Conservation (phyloP, 768 basidiomycete genomes). For the Vararia minispora region DNA sequence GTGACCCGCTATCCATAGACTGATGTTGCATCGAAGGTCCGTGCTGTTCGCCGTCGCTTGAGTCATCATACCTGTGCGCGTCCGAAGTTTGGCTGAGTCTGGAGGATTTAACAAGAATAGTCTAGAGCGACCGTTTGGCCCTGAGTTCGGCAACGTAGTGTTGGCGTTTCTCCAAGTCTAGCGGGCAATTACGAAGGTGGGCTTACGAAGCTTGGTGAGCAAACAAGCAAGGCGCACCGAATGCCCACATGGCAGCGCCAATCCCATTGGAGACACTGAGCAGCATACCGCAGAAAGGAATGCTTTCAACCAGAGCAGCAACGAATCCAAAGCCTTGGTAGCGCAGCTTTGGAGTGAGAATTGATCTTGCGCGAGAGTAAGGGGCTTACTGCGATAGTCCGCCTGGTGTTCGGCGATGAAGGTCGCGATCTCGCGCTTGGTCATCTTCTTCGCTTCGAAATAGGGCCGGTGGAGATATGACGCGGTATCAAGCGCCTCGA, state of each 20-base stretch:
- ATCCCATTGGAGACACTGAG: conserved; percentile 83
- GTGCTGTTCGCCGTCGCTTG: too few species aligned
- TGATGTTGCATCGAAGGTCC: too few species aligned
- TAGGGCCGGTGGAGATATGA: conserved; percentile 64
- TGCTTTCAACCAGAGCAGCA: conserved; percentile 68
- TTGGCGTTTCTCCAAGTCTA: conserved; percentile 55
- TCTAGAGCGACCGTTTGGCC: too few species aligned
- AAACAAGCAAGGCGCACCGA: conserved; percentile 32
- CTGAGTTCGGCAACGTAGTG: conserved; percentile 37
- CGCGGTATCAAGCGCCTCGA: conserved; percentile 60
- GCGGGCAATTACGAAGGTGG: not conserved
- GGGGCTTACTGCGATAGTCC: conserved; percentile 62
- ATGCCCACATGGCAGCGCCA: conserved; percentile 93
- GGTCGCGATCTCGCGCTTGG: conserved; percentile 47
- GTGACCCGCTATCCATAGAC: too few species aligned
- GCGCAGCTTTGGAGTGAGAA: not conserved
- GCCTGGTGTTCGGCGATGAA: conserved; percentile 88
- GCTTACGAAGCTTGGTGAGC: not conserved
- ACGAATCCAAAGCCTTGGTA: conserved; percentile 74
- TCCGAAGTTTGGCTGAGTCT: too few species aligned
- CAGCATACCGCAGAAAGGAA: conserved; percentile 73
- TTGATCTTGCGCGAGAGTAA: not conserved
- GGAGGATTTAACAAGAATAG: too few species aligned
- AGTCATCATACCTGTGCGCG: too few species aligned
- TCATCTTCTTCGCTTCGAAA: conserved; percentile 80